Evolutionary conservation across 768 basidiomycete species (phyloP).

Genomic region (Russula griseocarnosa): DNA sequence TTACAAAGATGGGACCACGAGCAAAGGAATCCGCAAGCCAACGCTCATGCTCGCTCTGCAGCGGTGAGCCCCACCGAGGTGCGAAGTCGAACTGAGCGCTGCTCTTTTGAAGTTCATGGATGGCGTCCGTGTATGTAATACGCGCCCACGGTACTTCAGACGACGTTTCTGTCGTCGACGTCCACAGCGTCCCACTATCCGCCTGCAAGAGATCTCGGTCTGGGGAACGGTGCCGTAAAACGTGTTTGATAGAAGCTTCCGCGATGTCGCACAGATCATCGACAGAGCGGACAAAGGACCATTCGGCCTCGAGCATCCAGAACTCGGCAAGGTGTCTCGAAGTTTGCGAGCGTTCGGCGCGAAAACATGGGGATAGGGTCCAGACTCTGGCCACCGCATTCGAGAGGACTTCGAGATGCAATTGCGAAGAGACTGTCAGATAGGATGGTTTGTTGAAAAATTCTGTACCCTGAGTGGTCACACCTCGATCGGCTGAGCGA

Average conservation of each 20-base stretch:
- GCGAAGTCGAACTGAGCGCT: constrained; percentile 48
- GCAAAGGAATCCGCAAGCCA: constrained; percentile 74
- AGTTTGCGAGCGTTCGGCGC: constrained; percentile 86
- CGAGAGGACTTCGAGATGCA: constrained; percentile 88
- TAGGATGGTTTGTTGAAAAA: constrained; percentile 77
- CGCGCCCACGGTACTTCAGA: constrained; percentile 52
- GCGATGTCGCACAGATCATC: constrained; percentile 52
- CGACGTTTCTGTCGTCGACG: constrained; percentile 38
- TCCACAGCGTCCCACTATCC: constrained; percentile 37
- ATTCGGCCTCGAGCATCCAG: constrained; percentile 99
- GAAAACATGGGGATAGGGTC: constrained; percentile 90
- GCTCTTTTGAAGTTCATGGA: constrained; percentile 49
- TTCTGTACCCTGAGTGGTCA: constrained; percentile 37
- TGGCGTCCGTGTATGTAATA: constrained; percentile 75
- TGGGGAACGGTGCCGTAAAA: constrained; percentile 35
- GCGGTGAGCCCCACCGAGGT: constrained; percentile 62
- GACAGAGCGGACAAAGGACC: constrained; percentile 55
- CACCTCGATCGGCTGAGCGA: constrained; percentile 20
- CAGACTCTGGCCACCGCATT: constrained; percentile 78
- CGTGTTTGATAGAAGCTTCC: constrained; percentile 50
- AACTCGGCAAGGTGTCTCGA: constrained; percentile 94
- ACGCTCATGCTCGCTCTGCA: constrained; percentile 91
- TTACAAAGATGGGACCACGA: constrained; percentile 82
- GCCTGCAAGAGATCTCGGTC: constrained; percentile 41
- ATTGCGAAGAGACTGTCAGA: constrained; percentile 92